Evolutionary conservation across 208 protist species (phyloP).

Genomic region (Lotmaria passim): DNA sequence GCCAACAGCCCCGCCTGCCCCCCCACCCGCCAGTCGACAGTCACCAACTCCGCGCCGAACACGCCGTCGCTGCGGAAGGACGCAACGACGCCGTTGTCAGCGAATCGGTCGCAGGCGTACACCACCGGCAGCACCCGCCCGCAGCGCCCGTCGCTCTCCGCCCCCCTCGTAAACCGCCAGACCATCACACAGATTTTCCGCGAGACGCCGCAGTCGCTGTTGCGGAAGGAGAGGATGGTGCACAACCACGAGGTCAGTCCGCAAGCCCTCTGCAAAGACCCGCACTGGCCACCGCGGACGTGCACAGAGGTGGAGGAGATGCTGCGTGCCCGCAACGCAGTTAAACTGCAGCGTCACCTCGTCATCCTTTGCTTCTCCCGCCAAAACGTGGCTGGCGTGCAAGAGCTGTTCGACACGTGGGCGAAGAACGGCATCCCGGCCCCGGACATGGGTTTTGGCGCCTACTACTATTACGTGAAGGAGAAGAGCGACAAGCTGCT

Average conservation of each 20-base stretch:
- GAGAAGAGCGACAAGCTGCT: constrained; percentile 61
- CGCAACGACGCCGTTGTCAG: constrained; percentile 22
- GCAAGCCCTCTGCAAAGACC: constrained; percentile 28
- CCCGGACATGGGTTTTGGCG: constrained; percentile 68
- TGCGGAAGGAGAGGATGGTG: constrained; percentile 36
- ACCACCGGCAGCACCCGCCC: constrained; percentile 23
- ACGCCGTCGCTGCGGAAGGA: constrained; percentile 34
- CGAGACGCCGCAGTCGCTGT: constrained; percentile 54
- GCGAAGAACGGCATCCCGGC: constrained; percentile 63
- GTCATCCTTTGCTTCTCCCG: constrained; percentile 64
- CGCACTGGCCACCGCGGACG: constrained; percentile 55
- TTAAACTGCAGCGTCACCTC: constrained; percentile 70
- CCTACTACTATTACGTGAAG: constrained; percentile 83
- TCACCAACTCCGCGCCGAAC: constrained; percentile 30
- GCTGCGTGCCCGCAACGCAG: constrained; percentile 40
- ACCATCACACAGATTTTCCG: constrained; percentile 54
- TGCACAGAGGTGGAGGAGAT: constrained; percentile 45
- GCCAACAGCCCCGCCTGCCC: constrained; percentile 17
- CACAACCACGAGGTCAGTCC: constrained; percentile 32
- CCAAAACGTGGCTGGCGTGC: constrained; percentile 50
- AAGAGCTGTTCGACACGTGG: constrained; percentile 70
- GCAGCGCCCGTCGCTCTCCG: constrained; percentile 44
- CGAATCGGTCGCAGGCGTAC: constrained; percentile 31
- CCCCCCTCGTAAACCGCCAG: constrained; percentile 47
- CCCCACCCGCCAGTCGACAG: constrained; percentile 15